Evolutionary conservation across 805 yeast species (phyloP).

Genomic region (Scheffersomyces amazonensis): DNA sequence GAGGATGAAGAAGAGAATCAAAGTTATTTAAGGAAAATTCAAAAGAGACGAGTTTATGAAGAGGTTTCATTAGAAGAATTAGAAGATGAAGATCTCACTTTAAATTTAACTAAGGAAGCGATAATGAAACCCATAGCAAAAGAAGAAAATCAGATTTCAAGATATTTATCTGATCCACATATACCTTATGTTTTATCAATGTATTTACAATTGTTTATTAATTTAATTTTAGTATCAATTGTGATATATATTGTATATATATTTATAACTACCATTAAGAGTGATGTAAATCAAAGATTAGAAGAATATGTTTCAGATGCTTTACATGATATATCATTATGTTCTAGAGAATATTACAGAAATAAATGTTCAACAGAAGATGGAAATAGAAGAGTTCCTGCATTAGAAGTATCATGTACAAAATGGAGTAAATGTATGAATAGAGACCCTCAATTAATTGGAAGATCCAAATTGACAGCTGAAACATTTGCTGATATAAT

Average conservation of each 20-base stretch:
- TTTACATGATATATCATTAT: slow-evolving; percentile 59
- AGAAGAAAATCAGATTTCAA: neutral
- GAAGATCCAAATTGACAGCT: slow-evolving; percentile 71
- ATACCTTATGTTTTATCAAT: slow-evolving; percentile 57
- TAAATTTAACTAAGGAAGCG: neutral
- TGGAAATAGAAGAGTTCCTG: slow-evolving; percentile 58
- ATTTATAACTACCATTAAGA: slow-evolving; percentile 54
- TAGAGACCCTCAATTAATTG: slow-evolving; percentile 65
- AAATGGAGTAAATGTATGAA: slow-evolving; percentile 83
- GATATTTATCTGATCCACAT: slow-evolving; percentile 35
- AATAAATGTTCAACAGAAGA: slow-evolving; percentile 67
- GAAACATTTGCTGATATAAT: slow-evolving; percentile 80
- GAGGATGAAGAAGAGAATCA: slow-evolving; percentile 6
- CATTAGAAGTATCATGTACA: slow-evolving; percentile 64
- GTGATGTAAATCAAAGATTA: slow-evolving; percentile 70
- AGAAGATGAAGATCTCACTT: neutral
- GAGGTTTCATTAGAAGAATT: neutral
- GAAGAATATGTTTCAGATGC: slow-evolving; percentile 60
- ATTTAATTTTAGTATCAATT: slow-evolving; percentile 48
- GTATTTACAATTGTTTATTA: slow-evolving; percentile 63
- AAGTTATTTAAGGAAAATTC: slow-evolving; percentile 1
- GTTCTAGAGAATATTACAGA: slow-evolving; percentile 64
- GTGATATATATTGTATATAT: slow-evolving; percentile 50
- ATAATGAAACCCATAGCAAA: neutral
- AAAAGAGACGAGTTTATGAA: neutral